Percentiles rank a stretch among this genome's conserved stretches.
Conservation (phyloP, 768 basidiomycete genomes). For the Trametes gibbosa region DNA sequence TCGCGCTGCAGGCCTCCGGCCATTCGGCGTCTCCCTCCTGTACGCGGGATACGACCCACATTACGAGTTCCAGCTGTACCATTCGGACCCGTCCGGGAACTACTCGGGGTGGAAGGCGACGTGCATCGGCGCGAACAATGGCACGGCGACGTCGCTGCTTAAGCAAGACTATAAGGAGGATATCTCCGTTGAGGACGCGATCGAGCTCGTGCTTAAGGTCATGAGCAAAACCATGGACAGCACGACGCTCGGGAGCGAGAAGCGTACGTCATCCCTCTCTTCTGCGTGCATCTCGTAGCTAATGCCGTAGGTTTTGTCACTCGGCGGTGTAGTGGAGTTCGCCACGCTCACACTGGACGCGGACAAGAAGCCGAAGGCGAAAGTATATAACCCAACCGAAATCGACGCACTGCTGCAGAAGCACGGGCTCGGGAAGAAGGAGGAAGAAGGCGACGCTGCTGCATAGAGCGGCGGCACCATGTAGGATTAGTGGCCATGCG, state of each 20-base stretch:
- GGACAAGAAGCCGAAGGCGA: conserved; percentile 74
- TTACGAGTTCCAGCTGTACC: conserved; percentile 96
- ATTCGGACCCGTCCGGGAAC: conserved; percentile 97
- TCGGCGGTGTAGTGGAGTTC: conserved; percentile 74
- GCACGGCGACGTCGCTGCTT: conserved; percentile 89
- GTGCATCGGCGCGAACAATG: conserved; percentile 97
- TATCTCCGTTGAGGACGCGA: conserved; percentile 85
- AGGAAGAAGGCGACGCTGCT: conserved; percentile 80
- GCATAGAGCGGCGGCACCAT: neutral
- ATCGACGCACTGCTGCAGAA: conserved; percentile 78
- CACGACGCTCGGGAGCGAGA: conserved; percentile 94
- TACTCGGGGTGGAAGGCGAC: conserved; percentile 99
- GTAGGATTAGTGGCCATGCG: too few relatives aligned
- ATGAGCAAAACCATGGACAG: conserved; percentile 99
- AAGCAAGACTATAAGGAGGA: conserved; percentile 99
- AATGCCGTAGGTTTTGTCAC: neutral
- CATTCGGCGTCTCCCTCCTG: conserved; percentile 95
- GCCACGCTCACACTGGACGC: conserved; percentile 89
- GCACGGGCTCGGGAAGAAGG: conserved; percentile 85
- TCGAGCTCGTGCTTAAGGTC: conserved; percentile 85
- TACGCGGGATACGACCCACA: conserved; percentile 97
- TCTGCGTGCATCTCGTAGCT: neutral
- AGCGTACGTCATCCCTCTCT: conserved; percentile 54
- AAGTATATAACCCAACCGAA: conserved; percentile 88
- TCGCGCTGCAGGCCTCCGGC: conserved; percentile 78